phyloP scores from a whole-genome alignment of 176 grass and related monocot species.

The Hordeum marinum region DNA sequence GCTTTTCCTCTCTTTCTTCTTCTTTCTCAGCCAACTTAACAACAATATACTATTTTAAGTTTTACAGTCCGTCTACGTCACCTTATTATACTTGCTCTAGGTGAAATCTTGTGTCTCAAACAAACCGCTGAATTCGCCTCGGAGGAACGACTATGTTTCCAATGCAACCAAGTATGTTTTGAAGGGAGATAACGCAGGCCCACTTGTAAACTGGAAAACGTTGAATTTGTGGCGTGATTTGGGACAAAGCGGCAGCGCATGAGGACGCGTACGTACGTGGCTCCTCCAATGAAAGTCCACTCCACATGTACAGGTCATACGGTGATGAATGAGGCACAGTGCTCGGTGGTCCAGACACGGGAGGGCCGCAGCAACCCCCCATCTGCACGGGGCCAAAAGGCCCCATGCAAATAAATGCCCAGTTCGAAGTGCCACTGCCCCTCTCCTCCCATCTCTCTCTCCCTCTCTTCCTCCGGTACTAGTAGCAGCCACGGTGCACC shows the following conservation, averaged over 20 bases:
- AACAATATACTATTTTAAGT: too few relatives aligned
- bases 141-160: too few relatives aligned
- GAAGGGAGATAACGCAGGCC: too few relatives aligned
- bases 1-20: too few relatives aligned
- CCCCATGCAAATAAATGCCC: constrained; percentile 39
- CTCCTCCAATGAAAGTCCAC: not conserved
- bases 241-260: not conserved
- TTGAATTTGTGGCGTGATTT: not conserved
- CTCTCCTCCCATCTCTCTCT: not conserved
- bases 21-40: too few relatives aligned
- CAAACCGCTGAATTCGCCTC: too few relatives aligned
- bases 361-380: constrained; percentile 11
- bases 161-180: too few relatives aligned
- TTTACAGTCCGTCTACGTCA: too few relatives aligned
- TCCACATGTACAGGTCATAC: constrained; percentile 12
- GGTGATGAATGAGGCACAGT: constrained; percentile 34
- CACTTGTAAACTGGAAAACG: too few relatives aligned
- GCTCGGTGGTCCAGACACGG: not conserved
- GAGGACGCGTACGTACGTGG: not conserved
- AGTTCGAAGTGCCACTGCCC: constrained; percentile 12
- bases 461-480: not conserved
- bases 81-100: too few relatives aligned
- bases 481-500: not conserved
- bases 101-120: too few relatives aligned
- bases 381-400: constrained; percentile 39